Base-by-base conservation (phyloP, 2,329 filamentous ascomycete genomes). In the Claviceps pusilla region DNA sequence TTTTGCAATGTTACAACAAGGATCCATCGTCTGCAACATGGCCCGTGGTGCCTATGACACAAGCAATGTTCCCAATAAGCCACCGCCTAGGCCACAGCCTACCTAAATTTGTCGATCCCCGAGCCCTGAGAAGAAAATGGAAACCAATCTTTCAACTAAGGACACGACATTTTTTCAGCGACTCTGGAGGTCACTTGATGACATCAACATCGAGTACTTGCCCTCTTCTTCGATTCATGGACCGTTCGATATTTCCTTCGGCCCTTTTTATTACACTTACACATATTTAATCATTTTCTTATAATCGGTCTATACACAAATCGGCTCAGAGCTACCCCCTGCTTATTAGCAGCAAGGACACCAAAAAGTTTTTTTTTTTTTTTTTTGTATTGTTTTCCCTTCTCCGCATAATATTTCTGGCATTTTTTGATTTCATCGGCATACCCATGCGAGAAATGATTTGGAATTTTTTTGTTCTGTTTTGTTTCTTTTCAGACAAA, bases 1-100 rank as follows among this genome's bases (percentile, higher is more conserved):
- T 48, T 48, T 58, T 63, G 70, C 58, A 58, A 73, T 73, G 71
- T 58, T 69, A 58, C 61, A 66, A 58, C 58, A 61, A 55, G 63
- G 62, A 52, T 64, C 65, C 56, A 64, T 59, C 57, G 62, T 64
- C 51, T 64, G 60, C 66, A 73, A 76, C 64, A 75, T 76, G 72
- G 75, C 72, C 57, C 69, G 75, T 55, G 74, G 75, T 56, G 74
- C 73, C 59, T 77, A 77, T 61, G 75, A 77, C 59, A 75, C 73
- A 58, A 76, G 74, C 29, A 73, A 73, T 49, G 66, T 76, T 29
- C 66, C 69, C 55, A 76, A 69, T 55, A 76, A 76, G 66, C 74
- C 74, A 54, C 69, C 70, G 33, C 71, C 70, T 53, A 68, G 67
- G 51, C 70, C 70, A 52, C 68, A 70, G 63, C 69, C 68, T 54